These are phyloP conservation scores for Alternaria brassicicola DNA, from an alignment of 2,329 filamentous ascomycete species.

Conservation along the genomic window DNA sequence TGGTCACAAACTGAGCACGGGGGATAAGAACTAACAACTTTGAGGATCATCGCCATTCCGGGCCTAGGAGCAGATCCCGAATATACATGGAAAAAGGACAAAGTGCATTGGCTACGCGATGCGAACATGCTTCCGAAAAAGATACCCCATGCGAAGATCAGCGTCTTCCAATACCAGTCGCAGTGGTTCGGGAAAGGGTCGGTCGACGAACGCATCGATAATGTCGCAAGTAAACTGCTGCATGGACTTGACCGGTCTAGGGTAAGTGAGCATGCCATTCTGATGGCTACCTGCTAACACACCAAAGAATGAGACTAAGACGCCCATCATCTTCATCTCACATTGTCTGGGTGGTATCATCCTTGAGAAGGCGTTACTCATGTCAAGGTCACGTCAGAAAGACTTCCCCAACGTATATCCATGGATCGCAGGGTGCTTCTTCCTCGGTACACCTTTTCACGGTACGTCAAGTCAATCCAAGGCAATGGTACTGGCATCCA, in stretches of 20 bases:
- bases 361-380: conserved; percentile 29
- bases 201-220: conserved; percentile 36
- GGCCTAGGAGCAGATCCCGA: conserved; percentile 38
- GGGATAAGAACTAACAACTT: background rate
- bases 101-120: conserved; percentile 40
- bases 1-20: background rate
- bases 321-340: conserved; percentile 39
- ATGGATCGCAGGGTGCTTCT: conserved; percentile 29
- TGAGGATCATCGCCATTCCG: conserved; percentile 39
- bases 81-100: conserved; percentile 36
- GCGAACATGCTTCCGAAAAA: conserved; percentile 35
- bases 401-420: conserved; percentile 29
- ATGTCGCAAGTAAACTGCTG: conserved; percentile 35
- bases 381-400: conserved; percentile 19
- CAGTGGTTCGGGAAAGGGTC: conserved; percentile 41
- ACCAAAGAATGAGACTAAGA: conserved; percentile 23
- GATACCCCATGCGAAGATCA: conserved; percentile 38
- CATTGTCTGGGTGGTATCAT: conserved; percentile 40
- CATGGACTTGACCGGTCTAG: conserved; percentile 23
- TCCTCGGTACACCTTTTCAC: conserved; percentile 30
- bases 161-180: conserved; percentile 36
- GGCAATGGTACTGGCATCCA: conserved; percentile 25
- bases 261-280: background rate
- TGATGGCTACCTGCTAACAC: conserved; percentile 5
- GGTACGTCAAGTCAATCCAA: conserved; percentile 24